phyloP scores from a whole-genome alignment of 2,329 filamentous ascomycete genomes.

The Gnomoniopsis smithogilvyi region DNA sequence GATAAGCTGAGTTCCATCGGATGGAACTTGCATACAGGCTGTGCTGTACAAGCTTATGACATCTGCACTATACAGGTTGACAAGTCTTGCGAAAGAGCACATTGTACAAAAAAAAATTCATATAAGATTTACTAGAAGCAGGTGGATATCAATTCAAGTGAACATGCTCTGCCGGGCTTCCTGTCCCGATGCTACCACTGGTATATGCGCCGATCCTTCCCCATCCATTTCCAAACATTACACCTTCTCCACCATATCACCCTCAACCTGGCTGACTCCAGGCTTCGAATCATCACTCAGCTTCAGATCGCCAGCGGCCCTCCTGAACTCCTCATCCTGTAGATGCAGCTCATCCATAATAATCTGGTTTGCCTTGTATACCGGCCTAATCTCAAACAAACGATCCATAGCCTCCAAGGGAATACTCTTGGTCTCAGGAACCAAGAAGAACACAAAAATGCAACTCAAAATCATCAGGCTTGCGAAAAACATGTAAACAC shows the following conservation, averaged over 20 bases:
- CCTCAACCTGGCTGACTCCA: conserved; percentile 26
- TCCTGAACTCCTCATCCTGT: conserved; percentile 33
- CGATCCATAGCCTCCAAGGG: conserved; percentile 64
- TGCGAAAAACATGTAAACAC: conserved; percentile 69
- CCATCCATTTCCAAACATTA: too few species aligned
- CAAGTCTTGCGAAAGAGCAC: too few species aligned
- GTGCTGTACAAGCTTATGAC: too few species aligned
- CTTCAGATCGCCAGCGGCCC: conserved; percentile 20
- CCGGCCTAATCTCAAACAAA: conserved; percentile 51
- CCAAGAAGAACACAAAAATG: conserved; percentile 58
- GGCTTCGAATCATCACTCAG: conserved; percentile 24
- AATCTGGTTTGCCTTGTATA: conserved; percentile 38
- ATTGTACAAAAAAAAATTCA: too few species aligned
- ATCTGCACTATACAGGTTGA: too few species aligned
- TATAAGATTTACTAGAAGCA: too few species aligned
- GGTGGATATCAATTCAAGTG: too few species aligned
- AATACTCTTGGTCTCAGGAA: conserved; percentile 65
- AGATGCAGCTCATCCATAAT: conserved; percentile 41
- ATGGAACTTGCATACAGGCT: too few species aligned
- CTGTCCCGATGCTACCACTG: too few species aligned
- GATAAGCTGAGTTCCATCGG: too few species aligned
- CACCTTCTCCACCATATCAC: conserved; percentile 7
- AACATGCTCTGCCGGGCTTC: too few species aligned
- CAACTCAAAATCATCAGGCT: conserved; percentile 56
- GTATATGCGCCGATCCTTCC: too few species aligned